A percentile compares a stretch with the other conserved stretches of the same genome.
These are phyloP conservation scores for Solanum microdontum DNA, from an alignment of 257 asterid species.

Conservation along the genomic window DNA sequence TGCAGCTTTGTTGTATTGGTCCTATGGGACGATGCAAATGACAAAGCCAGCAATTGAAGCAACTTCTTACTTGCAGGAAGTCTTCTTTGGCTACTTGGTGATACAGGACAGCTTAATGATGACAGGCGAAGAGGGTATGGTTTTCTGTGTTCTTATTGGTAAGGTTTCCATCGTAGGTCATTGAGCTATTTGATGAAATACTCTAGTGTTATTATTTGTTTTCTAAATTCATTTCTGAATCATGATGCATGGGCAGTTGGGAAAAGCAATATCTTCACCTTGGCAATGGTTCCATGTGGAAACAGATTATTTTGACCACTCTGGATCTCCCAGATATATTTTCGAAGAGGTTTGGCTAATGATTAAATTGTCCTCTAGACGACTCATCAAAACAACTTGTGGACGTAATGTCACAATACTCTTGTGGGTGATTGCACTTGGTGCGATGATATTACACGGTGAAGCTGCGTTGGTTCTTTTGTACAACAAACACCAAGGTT, in stretches of 20 bases:
- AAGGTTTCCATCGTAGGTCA: background rate
- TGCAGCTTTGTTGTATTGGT: background rate
- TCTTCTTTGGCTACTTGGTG: background rate
- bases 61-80: background rate
- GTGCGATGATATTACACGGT: background rate
- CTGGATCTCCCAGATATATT: background rate
- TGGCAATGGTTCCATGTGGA: background rate
- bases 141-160: background rate
- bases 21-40: background rate
- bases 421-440: background rate
- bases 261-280: background rate
- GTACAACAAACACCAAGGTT: background rate
- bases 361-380: background rate
- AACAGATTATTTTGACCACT: background rate
- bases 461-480: background rate
- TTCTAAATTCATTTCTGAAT: background rate
- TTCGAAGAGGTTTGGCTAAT: background rate
- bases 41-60: background rate
- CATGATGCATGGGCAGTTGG: background rate
- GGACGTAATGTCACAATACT: background rate
- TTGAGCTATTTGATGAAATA: background rate
- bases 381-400: background rate
- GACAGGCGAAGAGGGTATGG: background rate
- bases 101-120: background rate
- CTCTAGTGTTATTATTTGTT: background rate